These are phyloP conservation scores for Tetrapyrgos nigripes DNA, from an alignment of 1,284 basidiomycete species.

Conservation along the genomic window DNA sequence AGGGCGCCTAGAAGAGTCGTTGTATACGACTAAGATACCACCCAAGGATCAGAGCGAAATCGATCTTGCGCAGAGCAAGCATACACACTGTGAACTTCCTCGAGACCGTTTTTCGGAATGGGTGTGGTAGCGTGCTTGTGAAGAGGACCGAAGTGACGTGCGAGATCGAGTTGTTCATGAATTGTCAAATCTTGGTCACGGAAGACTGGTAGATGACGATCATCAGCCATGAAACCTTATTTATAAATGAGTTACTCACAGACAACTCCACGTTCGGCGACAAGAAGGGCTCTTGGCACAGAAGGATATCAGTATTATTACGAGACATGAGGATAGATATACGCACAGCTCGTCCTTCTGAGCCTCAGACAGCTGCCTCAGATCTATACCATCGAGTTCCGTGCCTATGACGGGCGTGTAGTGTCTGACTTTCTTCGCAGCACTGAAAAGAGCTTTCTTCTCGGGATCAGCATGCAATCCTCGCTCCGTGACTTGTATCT, in stretches of 20 bases:
- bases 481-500: constrained; percentile 67
- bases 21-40: constrained; percentile 63
- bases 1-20: constrained; percentile 70
- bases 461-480: constrained; percentile 64
- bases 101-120: constrained; percentile 74
- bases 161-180: constrained; percentile 76
- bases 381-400: constrained; percentile 67
- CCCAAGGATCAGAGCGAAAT: not conserved
- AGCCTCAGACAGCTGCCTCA: constrained; percentile 59
- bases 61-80: not conserved
- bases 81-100: constrained; percentile 74
- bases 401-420: constrained; percentile 71
- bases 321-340: not conserved
- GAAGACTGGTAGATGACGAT: constrained; percentile 56
- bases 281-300: constrained; percentile 66
- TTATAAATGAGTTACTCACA: constrained; percentile 48
- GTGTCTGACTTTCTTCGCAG: constrained; percentile 64
- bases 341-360: constrained; percentile 74
- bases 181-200: constrained; percentile 75
- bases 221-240: not conserved
- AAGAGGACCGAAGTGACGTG: constrained; percentile 76
- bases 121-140: constrained; percentile 87
- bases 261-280: constrained; percentile 73
- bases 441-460: constrained; percentile 61
- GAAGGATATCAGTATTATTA: constrained; percentile 8